Evolutionary conservation across 768 basidiomycete genomes (phyloP).

Genomic region (Mycena metata): DNA sequence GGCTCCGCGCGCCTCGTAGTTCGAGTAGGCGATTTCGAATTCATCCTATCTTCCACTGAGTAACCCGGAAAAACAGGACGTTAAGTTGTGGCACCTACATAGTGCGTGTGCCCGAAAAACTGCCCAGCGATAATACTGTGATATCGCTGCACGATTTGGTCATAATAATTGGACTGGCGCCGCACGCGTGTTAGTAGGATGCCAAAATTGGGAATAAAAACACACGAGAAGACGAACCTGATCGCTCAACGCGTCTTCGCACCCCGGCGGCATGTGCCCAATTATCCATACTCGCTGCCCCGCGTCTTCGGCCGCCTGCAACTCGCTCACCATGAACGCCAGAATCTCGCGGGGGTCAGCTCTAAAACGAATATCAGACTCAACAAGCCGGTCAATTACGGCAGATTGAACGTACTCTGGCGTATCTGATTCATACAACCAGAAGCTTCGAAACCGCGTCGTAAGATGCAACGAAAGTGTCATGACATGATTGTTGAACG

Average conservation of each 20-base stretch:
- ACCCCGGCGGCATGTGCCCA: conserved; percentile 69
- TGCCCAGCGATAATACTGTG: conserved; percentile 69
- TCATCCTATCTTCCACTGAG: conserved; percentile 57
- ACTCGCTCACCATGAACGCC: conserved; percentile 63
- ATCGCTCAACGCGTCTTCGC: conserved; percentile 62
- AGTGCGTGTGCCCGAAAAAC: conserved; percentile 74
- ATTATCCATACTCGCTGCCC: conserved; percentile 75
- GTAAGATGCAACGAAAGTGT: neutral
- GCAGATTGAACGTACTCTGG: conserved; percentile 54
- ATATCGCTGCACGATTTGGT: conserved; percentile 74
- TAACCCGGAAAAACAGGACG: neutral
- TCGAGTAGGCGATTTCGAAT: conserved; percentile 71
- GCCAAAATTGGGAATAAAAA: neutral
- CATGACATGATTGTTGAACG: conserved; percentile 18
- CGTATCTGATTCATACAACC: conserved; percentile 68
- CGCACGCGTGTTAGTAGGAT: neutral
- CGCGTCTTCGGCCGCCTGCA: conserved; percentile 71
- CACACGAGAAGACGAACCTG: conserved; percentile 60
- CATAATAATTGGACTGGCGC: conserved; percentile 69
- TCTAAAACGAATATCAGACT: conserved; percentile 36
- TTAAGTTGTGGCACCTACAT: conserved; percentile 46
- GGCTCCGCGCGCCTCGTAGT: conserved; percentile 61
- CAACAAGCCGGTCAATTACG: neutral
- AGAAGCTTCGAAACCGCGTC: conserved; percentile 62
- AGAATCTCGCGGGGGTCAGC: conserved; percentile 75